A percentile compares a stretch with the other conserved stretches of the same genome.
Evolutionary conservation across 257 asterid genomes (phyloP).

Genomic region (Linaria vulgaris): DNA sequence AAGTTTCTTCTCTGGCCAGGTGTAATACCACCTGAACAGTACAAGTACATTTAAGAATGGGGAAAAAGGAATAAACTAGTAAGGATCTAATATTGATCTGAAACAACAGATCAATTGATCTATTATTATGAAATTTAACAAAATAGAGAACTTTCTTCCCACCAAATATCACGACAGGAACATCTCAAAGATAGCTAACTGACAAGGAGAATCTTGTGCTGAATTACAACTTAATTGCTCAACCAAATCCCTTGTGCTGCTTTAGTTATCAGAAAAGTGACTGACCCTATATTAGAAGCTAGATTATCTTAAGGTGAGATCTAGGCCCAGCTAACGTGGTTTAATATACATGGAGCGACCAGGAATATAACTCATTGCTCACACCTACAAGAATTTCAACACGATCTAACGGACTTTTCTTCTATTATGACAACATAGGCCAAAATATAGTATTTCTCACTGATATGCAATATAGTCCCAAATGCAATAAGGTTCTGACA

Average conservation of each 20-base stretch:
- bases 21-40: constrained; percentile 28
- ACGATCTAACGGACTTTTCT: too few species aligned
- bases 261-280: neutral
- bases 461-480: neutral
- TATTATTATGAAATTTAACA: neutral
- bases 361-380: neutral
- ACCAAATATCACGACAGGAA: neutral
- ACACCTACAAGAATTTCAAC: too few species aligned
- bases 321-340: constrained; percentile 2
- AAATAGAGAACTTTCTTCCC: constrained; percentile 4
- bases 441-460: neutral
- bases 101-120: neutral
- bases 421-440: too few species aligned
- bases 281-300: neutral
- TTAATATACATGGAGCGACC: neutral
- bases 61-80: constrained; percentile 10
- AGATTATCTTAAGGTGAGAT: neutral
- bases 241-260: neutral
- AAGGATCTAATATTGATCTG: constrained; percentile 1
- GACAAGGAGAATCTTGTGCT: constrained; percentile 2
- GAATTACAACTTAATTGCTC: neutral
- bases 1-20: constrained; percentile 22
- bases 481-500: too few species aligned
- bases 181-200: neutral
- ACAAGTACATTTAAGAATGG: neutral